Evolutionary conservation across 139 green algal species (phyloP), one percentile per base, ranked within the genome.

Genomic region (Penium margaritaceum): DNA sequence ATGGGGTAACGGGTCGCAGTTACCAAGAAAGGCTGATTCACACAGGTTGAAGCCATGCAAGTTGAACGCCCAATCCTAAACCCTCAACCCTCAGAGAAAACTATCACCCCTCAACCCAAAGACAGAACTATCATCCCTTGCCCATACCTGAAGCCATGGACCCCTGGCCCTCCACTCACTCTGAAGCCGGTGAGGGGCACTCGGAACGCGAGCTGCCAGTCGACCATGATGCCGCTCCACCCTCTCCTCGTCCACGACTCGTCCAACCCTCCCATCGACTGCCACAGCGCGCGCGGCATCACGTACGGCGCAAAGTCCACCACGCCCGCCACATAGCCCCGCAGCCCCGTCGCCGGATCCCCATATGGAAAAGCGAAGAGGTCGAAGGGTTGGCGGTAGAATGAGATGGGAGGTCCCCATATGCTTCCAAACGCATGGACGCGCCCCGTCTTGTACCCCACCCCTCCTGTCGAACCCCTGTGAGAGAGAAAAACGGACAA

Each of bases 231-330:
- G 9, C n/a, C 47, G 14, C 47, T 60, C 47, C 30, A 24, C 19
- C 47, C 47, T 24, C 47, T 60, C 21, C 5, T 5, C 0, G 47
- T 24, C 47, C 30, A n/a, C 47, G n/a, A n/a, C 21, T 60, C 47
- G 30, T 60, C 47, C 47, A 60, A 6, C 47, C 47, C 47, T 24
- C 47, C 47, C 47, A 60, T 7, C 47, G 30, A 24, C 47, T 33
- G 19, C 29, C 14, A 60, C 47, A 33, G 29, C 2, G 29, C 47
- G 5, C 47, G 29, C 47, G n/a, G 14, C 47, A 60, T 60, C 14
- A 60, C 47, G 30, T 33, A 60, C 47, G 47, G 47, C 14, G 47
- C 47, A 33, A 60, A 60, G 30, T 60, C 47, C 47, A 60, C 9
- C 47, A 60, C 47, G n/a, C 47, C 47, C 4, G 47, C 14, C 29